Percentiles rank a stretch among this genome's conserved stretches.
Evolutionary conservation across 768 basidiomycete species (phyloP).

Genomic region (Tylopilus vinaceipallidus): DNA sequence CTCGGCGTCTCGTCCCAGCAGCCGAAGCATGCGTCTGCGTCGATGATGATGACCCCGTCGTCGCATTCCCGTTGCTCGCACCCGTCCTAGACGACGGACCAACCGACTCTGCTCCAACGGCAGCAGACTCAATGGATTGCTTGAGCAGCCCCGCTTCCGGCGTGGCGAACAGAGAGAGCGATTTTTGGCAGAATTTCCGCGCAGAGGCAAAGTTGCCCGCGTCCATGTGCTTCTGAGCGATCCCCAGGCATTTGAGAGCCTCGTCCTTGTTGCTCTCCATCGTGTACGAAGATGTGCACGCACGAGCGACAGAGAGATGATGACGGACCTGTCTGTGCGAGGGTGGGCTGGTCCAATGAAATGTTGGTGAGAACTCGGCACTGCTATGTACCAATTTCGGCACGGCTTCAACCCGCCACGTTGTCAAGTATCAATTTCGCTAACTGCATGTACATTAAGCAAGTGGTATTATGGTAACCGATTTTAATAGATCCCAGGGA

Average conservation of each 20-base stretch:
- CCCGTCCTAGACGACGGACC: conserved; percentile 38
- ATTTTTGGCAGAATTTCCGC: conserved; percentile 88
- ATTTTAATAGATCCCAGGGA: conserved; percentile 76
- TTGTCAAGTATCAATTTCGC: not conserved
- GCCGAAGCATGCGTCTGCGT: conserved; percentile 74
- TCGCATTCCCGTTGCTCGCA: conserved; percentile 33
- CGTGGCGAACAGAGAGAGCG: conserved; percentile 77
- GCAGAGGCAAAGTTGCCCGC: conserved; percentile 74
- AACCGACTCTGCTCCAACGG: conserved; percentile 36
- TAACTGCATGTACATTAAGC: not conserved
- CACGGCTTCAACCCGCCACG: conserved; percentile 10
- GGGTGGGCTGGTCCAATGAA: not conserved
- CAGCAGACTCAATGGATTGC: conserved; percentile 59
- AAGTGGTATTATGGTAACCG: conserved; percentile 14
- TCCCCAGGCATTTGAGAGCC: conserved; percentile 74
- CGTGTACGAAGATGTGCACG: conserved; percentile 4
- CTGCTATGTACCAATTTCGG: conserved; percentile 2
- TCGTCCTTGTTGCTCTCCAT: conserved; percentile 94
- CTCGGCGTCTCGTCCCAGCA: conserved; percentile 67
- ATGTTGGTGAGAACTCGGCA: conserved; percentile 26
- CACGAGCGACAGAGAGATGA: conserved; percentile 12
- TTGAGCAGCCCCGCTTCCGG: conserved; percentile 71
- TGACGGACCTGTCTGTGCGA: conserved; percentile 3
- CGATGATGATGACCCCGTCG: conserved; percentile 44
- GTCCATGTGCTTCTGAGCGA: conserved; percentile 74